phyloP scores from a whole-genome alignment of 768 basidiomycete species.

The Boletus subparvulus region DNA sequence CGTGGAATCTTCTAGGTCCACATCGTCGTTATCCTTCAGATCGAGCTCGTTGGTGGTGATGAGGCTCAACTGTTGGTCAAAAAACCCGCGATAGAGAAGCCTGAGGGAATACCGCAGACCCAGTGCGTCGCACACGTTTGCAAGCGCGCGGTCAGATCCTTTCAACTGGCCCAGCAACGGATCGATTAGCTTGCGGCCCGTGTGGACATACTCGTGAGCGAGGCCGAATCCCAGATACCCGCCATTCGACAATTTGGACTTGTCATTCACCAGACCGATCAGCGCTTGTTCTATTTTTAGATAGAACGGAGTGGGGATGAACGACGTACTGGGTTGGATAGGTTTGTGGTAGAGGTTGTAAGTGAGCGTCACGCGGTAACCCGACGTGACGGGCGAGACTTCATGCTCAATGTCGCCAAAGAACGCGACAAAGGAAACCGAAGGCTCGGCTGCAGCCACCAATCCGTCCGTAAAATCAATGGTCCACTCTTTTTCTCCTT shows the following conservation, averaged over 20 bases:
- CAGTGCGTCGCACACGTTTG: slow-evolving; percentile 1
- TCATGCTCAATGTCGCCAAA: slow-evolving; percentile 46
- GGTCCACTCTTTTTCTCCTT: background rate
- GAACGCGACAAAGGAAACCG: slow-evolving; percentile 40
- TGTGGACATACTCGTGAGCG: slow-evolving; percentile 28
- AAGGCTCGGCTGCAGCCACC: background rate
- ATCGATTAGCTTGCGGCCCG: too few species aligned
- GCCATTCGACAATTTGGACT: slow-evolving; percentile 15
- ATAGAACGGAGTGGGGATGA: background rate
- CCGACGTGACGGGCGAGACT: slow-evolving; percentile 39
- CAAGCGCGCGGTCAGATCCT: slow-evolving; percentile 8
- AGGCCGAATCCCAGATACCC: slow-evolving; percentile 38
- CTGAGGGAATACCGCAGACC: slow-evolving; percentile 1
- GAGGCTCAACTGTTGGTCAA: background rate
- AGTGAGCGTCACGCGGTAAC: slow-evolving; percentile 45
- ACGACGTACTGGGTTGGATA: slow-evolving; percentile 15
- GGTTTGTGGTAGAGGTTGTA: slow-evolving; percentile 12
- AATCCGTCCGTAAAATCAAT: background rate
- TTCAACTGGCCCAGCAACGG: slow-evolving; percentile 11
- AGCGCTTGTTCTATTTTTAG: background rate
- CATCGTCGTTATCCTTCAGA: too few species aligned
- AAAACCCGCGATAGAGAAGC: background rate
- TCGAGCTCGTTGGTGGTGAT: background rate
- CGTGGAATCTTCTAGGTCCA: background rate
- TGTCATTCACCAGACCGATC: slow-evolving; percentile 22